Evolutionary conservation across 2,329 filamentous ascomycete genomes (phyloP), one percentile per base, ranked within the genome.

Genomic region (Xylaria sp.): DNA sequence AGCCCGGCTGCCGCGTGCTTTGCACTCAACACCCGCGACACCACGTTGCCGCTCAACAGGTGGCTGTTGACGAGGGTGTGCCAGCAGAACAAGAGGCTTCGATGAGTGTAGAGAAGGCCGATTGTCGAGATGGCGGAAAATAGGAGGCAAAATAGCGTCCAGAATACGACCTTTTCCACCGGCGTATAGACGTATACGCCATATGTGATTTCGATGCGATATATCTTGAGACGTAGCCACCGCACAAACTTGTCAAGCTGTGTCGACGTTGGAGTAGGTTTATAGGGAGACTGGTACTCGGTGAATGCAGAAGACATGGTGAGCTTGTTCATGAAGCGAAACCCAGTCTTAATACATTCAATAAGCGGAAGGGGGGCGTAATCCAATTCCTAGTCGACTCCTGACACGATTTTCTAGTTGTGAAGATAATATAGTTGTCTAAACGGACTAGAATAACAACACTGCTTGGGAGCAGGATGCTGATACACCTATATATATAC

Each of bases 121-220:
- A 88, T 89, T 66, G 89, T 87, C 62, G 89, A 80, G 70, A 92
- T 82, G 80, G 91, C 86, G 63, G 85, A 85, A 73, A 91, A 80
- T 67, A 91, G 84, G 69, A 90, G 83, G 78, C 92, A 87, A 74
- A 92, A 83, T 61, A 92, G 82, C 2, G 87, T 87, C 78, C 92
- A 92, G 81, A 93, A 92, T 70, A 92, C 86, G 74, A 91, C 87
- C 73, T 92, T 92, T 78, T 93, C 90, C 4, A 86, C 89, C 0
- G 89, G 87, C 2, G 89, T 92, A 59, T 91, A 84, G 87, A 93
- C 92, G 79, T 93, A 93, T 14, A 93, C 81, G 17, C 89, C 87
- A 76, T 92, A 91, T 1, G 90, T 92, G 70, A 93, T 90, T 78
- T 93, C 90, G 77, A 92, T 92, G 77, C 92, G 90, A 79, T 93